Percentiles rank a stretch among this genome's conserved stretches.
Conservation (phyloP, 2,329 filamentous ascomycete species). For the Sordariomycetes sp. region DNA sequence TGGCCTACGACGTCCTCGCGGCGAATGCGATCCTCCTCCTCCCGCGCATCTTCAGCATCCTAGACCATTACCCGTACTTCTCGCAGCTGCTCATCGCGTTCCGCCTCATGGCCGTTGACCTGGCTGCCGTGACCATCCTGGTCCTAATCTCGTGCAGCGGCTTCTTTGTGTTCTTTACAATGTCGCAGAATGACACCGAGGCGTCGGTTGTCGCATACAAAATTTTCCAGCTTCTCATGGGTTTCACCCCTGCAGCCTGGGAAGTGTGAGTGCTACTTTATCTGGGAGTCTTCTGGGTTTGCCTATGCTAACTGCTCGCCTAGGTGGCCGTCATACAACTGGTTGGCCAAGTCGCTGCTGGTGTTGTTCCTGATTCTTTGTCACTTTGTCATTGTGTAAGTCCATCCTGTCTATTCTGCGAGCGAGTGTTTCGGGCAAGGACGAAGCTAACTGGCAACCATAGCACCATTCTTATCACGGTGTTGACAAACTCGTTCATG, state of each 20-base stretch:
- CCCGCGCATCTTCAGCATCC: conserved; percentile 79
- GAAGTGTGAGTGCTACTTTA: conserved; percentile 48
- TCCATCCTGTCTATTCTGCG: conserved; percentile 6
- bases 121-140: conserved; percentile 71
- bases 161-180: conserved; percentile 88
- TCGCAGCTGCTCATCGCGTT: conserved; percentile 91
- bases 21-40: conserved; percentile 82
- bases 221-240: conserved; percentile 90
- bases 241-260: conserved; percentile 92
- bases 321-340: conserved; percentile 61
- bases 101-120: conserved; percentile 81
- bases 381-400: conserved; percentile 78
- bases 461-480: conserved; percentile 80
- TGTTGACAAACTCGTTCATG: conserved; percentile 96
- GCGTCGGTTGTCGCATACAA: conserved; percentile 71
- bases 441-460: neutral
- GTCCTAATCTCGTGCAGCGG: conserved; percentile 84
- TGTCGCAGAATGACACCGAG: conserved; percentile 60
- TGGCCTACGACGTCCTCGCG: conserved; percentile 89
- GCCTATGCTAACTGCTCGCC: neutral
- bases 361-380: conserved; percentile 83
- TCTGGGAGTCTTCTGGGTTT: neutral
- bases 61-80: conserved; percentile 94
- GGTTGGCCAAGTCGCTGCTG: conserved; percentile 62
- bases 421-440: neutral